Conservation (phyloP, 352 stramenopile species). For the Phytophthora lateralis region DNA sequence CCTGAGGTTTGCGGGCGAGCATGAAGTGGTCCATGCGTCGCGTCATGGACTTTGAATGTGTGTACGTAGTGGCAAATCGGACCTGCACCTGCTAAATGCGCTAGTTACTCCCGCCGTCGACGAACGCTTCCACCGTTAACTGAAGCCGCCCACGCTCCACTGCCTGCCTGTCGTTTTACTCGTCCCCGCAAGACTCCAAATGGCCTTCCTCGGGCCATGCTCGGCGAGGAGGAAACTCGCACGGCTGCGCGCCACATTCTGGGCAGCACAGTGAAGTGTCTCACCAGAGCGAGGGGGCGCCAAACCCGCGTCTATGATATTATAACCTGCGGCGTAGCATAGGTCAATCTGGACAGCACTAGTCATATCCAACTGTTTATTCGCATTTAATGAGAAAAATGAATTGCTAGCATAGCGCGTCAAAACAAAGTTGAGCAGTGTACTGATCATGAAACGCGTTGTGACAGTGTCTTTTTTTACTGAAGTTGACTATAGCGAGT, state of each 20-base stretch:
- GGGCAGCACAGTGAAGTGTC: constrained; percentile 35
- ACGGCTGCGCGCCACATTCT: constrained; percentile 35
- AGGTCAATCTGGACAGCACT: not conserved
- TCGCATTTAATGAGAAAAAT: not conserved
- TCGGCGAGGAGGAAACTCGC: constrained; percentile 8
- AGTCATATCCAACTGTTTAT: not conserved
- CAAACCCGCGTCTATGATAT: not conserved
- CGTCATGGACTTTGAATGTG: constrained; percentile 30
- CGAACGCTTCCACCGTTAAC: constrained; percentile 14
- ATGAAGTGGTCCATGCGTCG: constrained; percentile 40
- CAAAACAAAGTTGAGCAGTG: not conserved
- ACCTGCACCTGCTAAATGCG: constrained; percentile 26
- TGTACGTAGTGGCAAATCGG: constrained; percentile 21
- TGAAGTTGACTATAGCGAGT: constrained; percentile 31
- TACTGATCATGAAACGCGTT: constrained; percentile 22
- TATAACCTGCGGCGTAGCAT: not conserved
- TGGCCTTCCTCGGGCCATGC: constrained; percentile 7
- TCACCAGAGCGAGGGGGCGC: constrained; percentile 38
- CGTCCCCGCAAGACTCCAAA: constrained; percentile 39
- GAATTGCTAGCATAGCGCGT: too few relatives aligned
- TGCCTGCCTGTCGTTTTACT: constrained; percentile 28
- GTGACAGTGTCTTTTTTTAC: constrained; percentile 41
- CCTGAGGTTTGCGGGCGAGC: constrained; percentile 20
- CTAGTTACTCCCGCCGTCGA: constrained; percentile 20
- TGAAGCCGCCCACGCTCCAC: constrained; percentile 12